These are phyloP conservation scores for Apiotrichum akiyoshidainum DNA, from an alignment of 1,284 basidiomycete genomes.

Conservation along the genomic window DNA sequence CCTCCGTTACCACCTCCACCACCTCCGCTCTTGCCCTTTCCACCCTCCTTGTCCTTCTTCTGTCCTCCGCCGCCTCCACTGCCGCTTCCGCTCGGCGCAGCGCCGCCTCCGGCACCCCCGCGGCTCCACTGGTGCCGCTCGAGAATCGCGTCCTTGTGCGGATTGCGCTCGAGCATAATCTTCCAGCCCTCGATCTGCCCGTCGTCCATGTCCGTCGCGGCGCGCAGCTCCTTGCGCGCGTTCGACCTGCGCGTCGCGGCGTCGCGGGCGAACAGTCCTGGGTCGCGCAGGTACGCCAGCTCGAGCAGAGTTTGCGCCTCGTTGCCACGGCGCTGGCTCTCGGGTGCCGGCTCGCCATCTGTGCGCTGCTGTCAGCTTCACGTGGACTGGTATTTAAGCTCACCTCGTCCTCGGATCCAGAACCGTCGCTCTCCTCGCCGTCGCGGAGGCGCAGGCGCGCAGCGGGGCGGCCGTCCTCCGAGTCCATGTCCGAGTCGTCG, in stretches of 20 bases:
- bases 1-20: slow-evolving; percentile 5
- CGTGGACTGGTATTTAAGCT: not conserved
- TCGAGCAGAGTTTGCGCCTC: slow-evolving; percentile 64
- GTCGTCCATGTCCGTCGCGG: slow-evolving; percentile 63
- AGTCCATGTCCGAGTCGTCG: slow-evolving; percentile 44
- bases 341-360: not conserved
- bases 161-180: slow-evolving; percentile 76
- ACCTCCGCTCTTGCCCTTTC: not conserved
- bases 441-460: slow-evolving; percentile 28
- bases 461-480: slow-evolving; percentile 9
- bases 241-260: slow-evolving; percentile 65
- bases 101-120: not conserved
- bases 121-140: slow-evolving; percentile 33
- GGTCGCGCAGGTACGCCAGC: slow-evolving; percentile 68
- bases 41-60: not conserved
- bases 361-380: slow-evolving; percentile 6
- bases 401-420: slow-evolving; percentile 1
- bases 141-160: slow-evolving; percentile 50
- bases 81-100: not conserved
- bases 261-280: slow-evolving; percentile 72
- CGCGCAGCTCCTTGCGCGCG: slow-evolving; percentile 61
- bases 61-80: slow-evolving; percentile 3
- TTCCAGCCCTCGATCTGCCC: slow-evolving; percentile 84
- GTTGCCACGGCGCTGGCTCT: not conserved
- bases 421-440: slow-evolving; percentile 24